Percentiles rank a stretch among this genome's conserved stretches.
These are phyloP conservation scores for Kodamaea sp. DNA, from an alignment of 1,139 yeast species.

Conservation along the genomic window DNA sequence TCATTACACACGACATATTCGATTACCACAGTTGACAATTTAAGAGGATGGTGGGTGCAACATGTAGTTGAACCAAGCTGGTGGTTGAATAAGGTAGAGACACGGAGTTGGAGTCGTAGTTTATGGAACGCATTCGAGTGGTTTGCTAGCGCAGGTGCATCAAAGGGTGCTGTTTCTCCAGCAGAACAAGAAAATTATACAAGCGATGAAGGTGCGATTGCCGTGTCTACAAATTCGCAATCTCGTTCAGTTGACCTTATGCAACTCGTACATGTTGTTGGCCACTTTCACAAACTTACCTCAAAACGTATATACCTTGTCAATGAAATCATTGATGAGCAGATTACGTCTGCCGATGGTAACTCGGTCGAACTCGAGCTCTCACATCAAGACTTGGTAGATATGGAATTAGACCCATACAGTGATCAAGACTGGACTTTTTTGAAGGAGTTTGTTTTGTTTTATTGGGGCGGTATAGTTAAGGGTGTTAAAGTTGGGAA, in stretches of 20 bases:
- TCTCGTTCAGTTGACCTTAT: conserved; percentile 12
- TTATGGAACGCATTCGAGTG: conserved; percentile 72
- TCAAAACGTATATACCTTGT: conserved; percentile 40
- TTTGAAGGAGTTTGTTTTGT: conserved; percentile 46
- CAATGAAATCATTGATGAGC: conserved; percentile 35
- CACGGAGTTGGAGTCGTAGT: conserved; percentile 60
- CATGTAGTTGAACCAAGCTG: conserved; percentile 35
- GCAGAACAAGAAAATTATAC: neutral
- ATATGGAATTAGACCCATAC: conserved; percentile 76
- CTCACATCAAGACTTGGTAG: conserved; percentile 55
- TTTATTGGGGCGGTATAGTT: conserved; percentile 51
- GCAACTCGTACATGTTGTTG: conserved; percentile 41
- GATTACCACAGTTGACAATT: conserved; percentile 12
- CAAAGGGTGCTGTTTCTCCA: neutral
- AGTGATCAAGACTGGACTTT: conserved; percentile 55
- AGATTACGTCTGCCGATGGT: conserved; percentile 8
- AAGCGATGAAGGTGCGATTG: neutral
- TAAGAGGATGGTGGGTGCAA: conserved; percentile 12
- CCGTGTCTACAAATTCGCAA: conserved; percentile 4
- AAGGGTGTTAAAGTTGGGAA: conserved; percentile 35
- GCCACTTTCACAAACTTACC: conserved; percentile 55
- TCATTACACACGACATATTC: conserved; percentile 20
- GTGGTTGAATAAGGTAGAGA: conserved; percentile 49
- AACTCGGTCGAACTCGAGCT: conserved; percentile 32
- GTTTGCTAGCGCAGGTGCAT: conserved; percentile 79